These are phyloP conservation scores for Penicillium canescens DNA, from an alignment of 495 filamentous ascomycete species.

Conservation along the genomic window DNA sequence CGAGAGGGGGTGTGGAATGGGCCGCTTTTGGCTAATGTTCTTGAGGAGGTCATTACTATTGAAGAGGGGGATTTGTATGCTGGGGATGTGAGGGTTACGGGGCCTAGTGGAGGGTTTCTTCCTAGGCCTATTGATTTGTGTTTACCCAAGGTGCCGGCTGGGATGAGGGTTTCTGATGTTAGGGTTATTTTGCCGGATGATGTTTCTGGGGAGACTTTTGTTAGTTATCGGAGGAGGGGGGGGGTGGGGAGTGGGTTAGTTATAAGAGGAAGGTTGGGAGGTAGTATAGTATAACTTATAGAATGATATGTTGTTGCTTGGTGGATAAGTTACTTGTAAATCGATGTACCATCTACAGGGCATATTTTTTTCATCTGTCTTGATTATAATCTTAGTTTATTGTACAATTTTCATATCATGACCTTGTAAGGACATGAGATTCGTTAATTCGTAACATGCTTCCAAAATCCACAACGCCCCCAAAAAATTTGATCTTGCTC, in stretches of 20 bases:
- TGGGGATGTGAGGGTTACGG: slow-evolving; percentile 8
- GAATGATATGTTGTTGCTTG: no score
- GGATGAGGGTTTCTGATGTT: slow-evolving; percentile 12
- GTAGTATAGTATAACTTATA: neutral
- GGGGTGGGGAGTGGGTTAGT: slow-evolving; percentile 1
- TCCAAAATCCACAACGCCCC: neutral
- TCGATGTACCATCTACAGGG: neutral
- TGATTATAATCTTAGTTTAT: neutral
- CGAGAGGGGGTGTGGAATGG: slow-evolving; percentile 55
- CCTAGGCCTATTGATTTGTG: slow-evolving; percentile 2
- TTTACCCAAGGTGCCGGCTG: neutral
- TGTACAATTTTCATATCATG: slow-evolving; percentile 6
- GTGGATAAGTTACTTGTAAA: neutral
- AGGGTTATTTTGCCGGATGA: slow-evolving; percentile 13
- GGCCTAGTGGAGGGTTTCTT: neutral
- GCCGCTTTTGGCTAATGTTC: slow-evolving; percentile 11
- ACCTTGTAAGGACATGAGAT: neutral
- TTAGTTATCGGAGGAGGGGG: slow-evolving; percentile 12
- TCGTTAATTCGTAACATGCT: slow-evolving; percentile 8
- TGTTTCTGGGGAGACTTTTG: slow-evolving; percentile 5
- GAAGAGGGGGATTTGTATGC: slow-evolving; percentile 19
- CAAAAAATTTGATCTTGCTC: neutral
- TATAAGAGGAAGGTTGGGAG: slow-evolving; percentile 3
- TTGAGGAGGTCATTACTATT: slow-evolving; percentile 14
- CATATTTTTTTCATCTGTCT: neutral